phyloP scores from a whole-genome alignment of 148 eudicot genomes.

The Nepenthes gracilis region DNA sequence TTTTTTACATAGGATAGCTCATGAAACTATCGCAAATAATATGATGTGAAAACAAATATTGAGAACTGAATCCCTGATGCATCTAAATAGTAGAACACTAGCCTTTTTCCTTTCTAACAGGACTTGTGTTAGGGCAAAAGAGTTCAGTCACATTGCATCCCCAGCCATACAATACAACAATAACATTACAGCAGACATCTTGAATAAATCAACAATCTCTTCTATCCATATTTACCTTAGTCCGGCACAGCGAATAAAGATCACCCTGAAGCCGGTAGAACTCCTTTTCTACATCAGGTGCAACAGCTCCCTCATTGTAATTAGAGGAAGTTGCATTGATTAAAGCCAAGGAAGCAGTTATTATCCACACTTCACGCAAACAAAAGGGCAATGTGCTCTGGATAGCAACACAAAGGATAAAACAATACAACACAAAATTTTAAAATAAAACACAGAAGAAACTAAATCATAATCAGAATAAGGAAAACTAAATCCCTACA shows the following conservation, averaged over 20 bases:
- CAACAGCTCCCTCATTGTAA: slow-evolving; percentile 53
- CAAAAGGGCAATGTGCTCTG: slow-evolving; percentile 86
- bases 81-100: too few relatives aligned
- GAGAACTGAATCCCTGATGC: too few relatives aligned
- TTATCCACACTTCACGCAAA: slow-evolving; percentile 94
- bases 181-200: not conserved
- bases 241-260: slow-evolving; percentile 71
- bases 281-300: slow-evolving; percentile 79
- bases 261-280: slow-evolving; percentile 90
- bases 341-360: slow-evolving; percentile 78
- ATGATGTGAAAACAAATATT: too few relatives aligned
- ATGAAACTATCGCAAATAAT: too few relatives aligned
- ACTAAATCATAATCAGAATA: not conserved
- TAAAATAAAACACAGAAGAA: not conserved
- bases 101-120: too few relatives aligned
- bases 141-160: not conserved
- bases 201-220: not conserved
- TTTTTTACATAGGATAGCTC: not conserved
- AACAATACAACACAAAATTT: slow-evolving; percentile 4
- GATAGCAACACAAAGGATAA: slow-evolving; percentile 10
- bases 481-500: not conserved
- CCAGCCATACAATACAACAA: not conserved
- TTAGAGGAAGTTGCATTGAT: slow-evolving; percentile 58
- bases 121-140: not conserved
- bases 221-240: slow-evolving; percentile 44